Evolutionary conservation across 495 filamentous ascomycete species (phyloP).

Genomic region (Aspergillus nanangensis): DNA sequence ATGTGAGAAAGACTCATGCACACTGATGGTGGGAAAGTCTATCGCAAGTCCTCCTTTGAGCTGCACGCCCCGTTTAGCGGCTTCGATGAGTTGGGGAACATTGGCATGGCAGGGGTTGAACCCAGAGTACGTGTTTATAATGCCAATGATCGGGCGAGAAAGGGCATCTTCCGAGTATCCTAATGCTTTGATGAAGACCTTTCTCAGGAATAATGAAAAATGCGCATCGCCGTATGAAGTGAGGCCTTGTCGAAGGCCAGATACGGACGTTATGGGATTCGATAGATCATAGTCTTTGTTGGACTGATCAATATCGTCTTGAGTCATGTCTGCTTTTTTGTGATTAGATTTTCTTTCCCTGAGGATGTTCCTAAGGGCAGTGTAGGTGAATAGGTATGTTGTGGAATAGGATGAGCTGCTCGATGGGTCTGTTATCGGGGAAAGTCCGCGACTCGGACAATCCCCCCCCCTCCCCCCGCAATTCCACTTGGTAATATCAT

Average conservation of each 20-base stretch:
- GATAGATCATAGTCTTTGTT: conserved; percentile 52
- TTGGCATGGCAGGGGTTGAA: conserved; percentile 71
- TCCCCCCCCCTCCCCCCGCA: neutral
- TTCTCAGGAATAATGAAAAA: conserved; percentile 67
- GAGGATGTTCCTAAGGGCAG: too few relatives aligned
- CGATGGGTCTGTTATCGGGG: neutral
- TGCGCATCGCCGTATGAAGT: conserved; percentile 65
- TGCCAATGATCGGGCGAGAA: conserved; percentile 59
- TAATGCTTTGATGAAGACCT: conserved; percentile 67
- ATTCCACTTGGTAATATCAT: neutral
- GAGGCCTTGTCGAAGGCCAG: conserved; percentile 55
- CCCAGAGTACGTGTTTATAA: conserved; percentile 61
- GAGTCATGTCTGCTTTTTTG: too few relatives aligned
- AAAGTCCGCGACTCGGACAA: conserved; percentile 1
- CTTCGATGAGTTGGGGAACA: conserved; percentile 63
- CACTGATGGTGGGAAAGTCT: conserved; percentile 63
- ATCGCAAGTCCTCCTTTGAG: conserved; percentile 57
- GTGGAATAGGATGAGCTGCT: neutral
- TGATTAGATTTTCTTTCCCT: too few relatives aligned
- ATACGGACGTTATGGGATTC: conserved; percentile 38
- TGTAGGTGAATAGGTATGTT: too few relatives aligned
- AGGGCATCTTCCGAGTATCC: conserved; percentile 65
- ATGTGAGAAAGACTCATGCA: conserved; percentile 58
- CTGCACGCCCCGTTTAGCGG: conserved; percentile 58
- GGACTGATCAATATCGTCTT: conserved; percentile 19